Evolutionary conservation across 768 basidiomycete species (phyloP).

Genomic region (Naganishia randhawae): DNA sequence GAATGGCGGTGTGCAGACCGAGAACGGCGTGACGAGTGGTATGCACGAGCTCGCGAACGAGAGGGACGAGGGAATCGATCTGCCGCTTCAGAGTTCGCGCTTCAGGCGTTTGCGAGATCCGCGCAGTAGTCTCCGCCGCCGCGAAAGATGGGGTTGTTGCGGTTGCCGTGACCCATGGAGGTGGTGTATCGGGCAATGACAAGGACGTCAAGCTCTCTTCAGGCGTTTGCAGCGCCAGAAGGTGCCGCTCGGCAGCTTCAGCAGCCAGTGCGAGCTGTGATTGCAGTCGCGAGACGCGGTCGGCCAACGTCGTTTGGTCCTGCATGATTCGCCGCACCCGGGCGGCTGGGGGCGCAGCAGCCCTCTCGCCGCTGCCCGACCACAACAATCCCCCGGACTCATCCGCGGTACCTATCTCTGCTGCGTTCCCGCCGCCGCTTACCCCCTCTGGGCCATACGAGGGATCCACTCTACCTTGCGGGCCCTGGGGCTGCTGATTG

Average conservation of each 20-base stretch:
- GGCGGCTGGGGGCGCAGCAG: background rate
- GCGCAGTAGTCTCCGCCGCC: background rate
- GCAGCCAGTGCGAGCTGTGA: background rate
- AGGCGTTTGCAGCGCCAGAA: conserved; percentile 7
- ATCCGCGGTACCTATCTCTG: background rate
- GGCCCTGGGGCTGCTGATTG: background rate
- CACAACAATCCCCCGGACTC: background rate
- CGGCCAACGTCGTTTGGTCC: background rate
- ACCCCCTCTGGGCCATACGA: background rate
- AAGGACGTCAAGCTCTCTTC: conserved; percentile 9
- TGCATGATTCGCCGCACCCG: background rate
- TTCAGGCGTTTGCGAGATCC: conserved; percentile 7
- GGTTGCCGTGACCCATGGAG: background rate
- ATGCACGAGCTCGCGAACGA: conserved; percentile 45
- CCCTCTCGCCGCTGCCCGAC: background rate
- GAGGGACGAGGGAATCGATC: conserved; percentile 34
- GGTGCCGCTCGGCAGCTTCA: conserved; percentile 5
- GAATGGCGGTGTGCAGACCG: conserved; percentile 26
- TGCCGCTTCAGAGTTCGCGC: conserved; percentile 28
- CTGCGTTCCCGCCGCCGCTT: background rate
- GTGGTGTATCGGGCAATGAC: background rate
- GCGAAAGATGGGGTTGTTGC: background rate
- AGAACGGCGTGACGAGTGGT: conserved; percentile 40
- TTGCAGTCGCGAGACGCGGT: background rate
- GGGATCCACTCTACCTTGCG: background rate